Percentiles rank a stretch among this genome's conserved stretches.
Conservation (phyloP, 441 rosid species). For the Aquilaria agallochum region DNA sequence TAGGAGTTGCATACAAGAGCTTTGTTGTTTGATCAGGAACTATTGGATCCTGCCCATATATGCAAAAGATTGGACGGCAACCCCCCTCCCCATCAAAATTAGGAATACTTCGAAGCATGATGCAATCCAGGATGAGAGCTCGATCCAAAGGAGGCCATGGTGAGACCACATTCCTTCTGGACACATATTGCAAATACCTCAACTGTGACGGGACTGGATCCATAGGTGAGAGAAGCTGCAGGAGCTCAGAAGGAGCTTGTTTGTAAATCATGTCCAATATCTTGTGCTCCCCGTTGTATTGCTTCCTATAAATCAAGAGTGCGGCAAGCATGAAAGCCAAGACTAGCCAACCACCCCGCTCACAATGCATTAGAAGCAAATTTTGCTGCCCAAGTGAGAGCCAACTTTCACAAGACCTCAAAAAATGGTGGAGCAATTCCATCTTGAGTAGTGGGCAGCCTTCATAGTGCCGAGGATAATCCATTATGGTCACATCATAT, state of each 20-base stretch:
- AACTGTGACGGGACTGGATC: conserved; percentile 89
- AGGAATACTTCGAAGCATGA: conserved; percentile 78
- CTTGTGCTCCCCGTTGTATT: conserved; percentile 79
- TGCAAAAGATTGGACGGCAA: conserved; percentile 75
- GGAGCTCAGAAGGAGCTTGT: conserved; percentile 90
- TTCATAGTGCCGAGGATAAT: conserved; percentile 91
- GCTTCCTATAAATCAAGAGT: conserved; percentile 80
- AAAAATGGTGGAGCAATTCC: conserved; percentile 87
- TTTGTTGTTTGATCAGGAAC: conserved; percentile 52
- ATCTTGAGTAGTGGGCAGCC: conserved; percentile 81
- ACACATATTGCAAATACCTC: conserved; percentile 84
- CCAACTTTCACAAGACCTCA: conserved; percentile 95
- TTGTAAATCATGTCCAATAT: conserved; percentile 91
- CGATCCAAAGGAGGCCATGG: conserved; percentile 94
- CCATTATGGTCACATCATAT: conserved; percentile 88
- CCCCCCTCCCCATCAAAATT: conserved; percentile 75
- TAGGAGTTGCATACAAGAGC: conserved; percentile 56
- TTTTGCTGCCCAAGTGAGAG: conserved; percentile 76
- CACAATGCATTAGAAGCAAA: conserved; percentile 89
- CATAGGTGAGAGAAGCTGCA: conserved; percentile 71
- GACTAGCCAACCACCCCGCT: conserved; percentile 84
- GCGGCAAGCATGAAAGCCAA: conserved; percentile 85
- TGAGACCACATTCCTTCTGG: conserved; percentile 84
- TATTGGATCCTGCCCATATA: conserved; percentile 86
- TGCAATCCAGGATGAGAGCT: conserved; percentile 84